phyloP scores from a whole-genome alignment of 495 filamentous ascomycete species.

The Pyrenula aspistea region DNA sequence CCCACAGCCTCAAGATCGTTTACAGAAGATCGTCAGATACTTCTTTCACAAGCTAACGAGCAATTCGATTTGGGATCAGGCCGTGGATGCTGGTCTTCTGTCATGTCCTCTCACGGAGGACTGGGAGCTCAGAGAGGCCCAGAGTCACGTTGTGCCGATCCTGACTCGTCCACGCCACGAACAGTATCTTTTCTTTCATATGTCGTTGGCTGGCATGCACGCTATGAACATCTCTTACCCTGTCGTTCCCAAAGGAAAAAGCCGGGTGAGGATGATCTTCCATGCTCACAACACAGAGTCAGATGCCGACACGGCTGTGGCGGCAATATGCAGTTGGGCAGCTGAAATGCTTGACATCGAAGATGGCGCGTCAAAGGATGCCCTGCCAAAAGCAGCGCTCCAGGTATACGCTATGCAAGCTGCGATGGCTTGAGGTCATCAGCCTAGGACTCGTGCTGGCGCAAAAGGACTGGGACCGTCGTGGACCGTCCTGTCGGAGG shows the following conservation, averaged over 20 bases:
- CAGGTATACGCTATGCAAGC: slow-evolving; percentile 12
- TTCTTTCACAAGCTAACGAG: too few species aligned
- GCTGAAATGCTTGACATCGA: slow-evolving; percentile 19
- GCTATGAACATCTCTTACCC: slow-evolving; percentile 19
- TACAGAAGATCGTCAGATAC: too few species aligned
- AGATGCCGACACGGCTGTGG: slow-evolving; percentile 14
- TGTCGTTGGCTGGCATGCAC: slow-evolving; percentile 8
- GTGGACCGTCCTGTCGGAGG: too few species aligned
- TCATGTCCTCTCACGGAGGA: too few species aligned
- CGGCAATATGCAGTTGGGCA: slow-evolving; percentile 16
- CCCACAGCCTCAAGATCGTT: too few species aligned
- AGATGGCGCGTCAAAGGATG: slow-evolving; percentile 6
- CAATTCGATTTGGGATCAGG: too few species aligned
- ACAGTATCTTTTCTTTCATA: slow-evolving; percentile 14
- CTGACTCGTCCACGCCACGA: too few species aligned
- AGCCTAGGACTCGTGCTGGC: too few species aligned
- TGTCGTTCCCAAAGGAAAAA: slow-evolving; percentile 16
- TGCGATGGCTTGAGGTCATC: slow-evolving; percentile 7
- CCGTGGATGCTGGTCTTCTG: too few species aligned
- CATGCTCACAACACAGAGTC: slow-evolving; percentile 18
- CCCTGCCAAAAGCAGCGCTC: slow-evolving; percentile 11
- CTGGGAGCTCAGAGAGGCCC: too few species aligned
- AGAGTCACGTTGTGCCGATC: too few species aligned
- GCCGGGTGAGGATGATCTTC: slow-evolving; percentile 18
- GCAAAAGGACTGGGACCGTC: too few species aligned